Evolutionary conservation across 106 monocot genomes (phyloP).

Genomic region (Platanthera zijinensis): DNA sequence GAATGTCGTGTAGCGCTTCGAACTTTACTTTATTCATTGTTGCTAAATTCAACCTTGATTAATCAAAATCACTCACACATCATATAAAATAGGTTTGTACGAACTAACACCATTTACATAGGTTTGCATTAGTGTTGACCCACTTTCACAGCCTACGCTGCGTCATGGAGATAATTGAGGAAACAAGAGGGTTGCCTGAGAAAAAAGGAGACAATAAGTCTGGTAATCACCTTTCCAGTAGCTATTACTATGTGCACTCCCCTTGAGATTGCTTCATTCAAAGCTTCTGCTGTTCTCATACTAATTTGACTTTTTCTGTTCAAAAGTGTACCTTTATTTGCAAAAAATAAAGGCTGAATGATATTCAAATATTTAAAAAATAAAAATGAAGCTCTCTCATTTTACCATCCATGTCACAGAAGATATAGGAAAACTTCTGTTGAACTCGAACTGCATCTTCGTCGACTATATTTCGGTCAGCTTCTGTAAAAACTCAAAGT

Average conservation of each 20-base stretch:
- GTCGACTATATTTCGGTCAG: constrained; percentile 31
- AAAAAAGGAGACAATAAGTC: neutral
- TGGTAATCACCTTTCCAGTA: constrained; percentile 77
- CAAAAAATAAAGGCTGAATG: neutral
- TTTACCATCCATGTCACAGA: constrained; percentile 97
- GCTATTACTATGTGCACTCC: constrained; percentile 86
- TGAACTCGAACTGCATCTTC: constrained; percentile 43
- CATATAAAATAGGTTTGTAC: too few relatives aligned
- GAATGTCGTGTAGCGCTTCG: too few relatives aligned
- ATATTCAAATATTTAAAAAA: neutral
- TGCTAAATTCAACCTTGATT: too few relatives aligned
- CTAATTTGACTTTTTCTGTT: constrained; percentile 82
- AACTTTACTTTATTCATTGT: too few relatives aligned
- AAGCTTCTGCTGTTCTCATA: constrained; percentile 59
- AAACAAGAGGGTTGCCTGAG: neutral
- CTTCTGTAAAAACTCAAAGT: constrained; percentile 53
- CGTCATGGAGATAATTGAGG: too few relatives aligned
- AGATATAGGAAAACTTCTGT: constrained; percentile 81
- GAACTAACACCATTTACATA: too few relatives aligned
- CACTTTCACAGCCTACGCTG: too few relatives aligned
- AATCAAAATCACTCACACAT: too few relatives aligned
- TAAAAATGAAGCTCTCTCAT: neutral
- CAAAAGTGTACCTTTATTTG: constrained; percentile 73
- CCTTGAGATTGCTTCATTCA: constrained; percentile 73
- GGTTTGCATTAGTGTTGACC: too few relatives aligned